Percentiles rank a stretch among this genome's conserved stretches.
Evolutionary conservation across 2,329 filamentous ascomycete genomes (phyloP).

Genomic region (Rhexocercosporidium sp.): DNA sequence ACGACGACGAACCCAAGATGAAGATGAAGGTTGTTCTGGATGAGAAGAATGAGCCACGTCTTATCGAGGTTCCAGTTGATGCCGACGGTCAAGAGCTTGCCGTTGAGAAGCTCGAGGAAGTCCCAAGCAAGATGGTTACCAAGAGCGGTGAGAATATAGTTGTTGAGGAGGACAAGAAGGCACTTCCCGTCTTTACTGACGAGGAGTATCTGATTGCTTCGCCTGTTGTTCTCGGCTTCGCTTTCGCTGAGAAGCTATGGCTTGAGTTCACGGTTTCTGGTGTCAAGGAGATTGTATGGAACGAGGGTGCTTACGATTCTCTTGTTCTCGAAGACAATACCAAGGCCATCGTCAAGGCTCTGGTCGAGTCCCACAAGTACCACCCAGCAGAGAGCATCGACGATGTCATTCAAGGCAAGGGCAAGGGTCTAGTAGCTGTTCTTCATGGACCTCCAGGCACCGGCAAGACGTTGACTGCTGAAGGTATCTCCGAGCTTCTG

Average conservation of each 20-base stretch:
- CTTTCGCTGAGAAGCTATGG: constrained; percentile 89
- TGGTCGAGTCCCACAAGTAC: constrained; percentile 85
- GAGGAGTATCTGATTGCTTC: constrained; percentile 86
- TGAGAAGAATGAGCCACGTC: constrained; percentile 55
- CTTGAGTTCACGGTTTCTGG: constrained; percentile 83
- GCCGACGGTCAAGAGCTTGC: constrained; percentile 60
- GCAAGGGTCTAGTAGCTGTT: constrained; percentile 81
- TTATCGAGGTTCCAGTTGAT: constrained; percentile 61
- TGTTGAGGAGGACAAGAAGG: constrained; percentile 41
- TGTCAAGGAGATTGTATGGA: constrained; percentile 83
- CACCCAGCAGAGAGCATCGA: constrained; percentile 82
- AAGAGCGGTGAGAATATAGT: constrained; percentile 30
- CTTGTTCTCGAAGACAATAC: constrained; percentile 71
- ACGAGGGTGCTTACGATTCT: constrained; percentile 80
- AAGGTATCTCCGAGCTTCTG: constrained; percentile 83
- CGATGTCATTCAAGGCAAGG: constrained; percentile 83
- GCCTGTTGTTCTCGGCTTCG: constrained; percentile 83
- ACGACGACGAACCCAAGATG: constrained; percentile 41
- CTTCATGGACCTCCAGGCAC: constrained; percentile 87
- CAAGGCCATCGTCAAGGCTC: constrained; percentile 74
- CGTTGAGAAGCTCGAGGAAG: constrained; percentile 61
- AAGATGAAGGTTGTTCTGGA: constrained; percentile 46
- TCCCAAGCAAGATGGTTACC: constrained; percentile 43
- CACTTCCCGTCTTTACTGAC: constrained; percentile 68
- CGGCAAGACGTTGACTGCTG: constrained; percentile 86